These are phyloP conservation scores for Solanum medicagineum DNA, from an alignment of 257 asterid genomes.

Conservation along the genomic window DNA sequence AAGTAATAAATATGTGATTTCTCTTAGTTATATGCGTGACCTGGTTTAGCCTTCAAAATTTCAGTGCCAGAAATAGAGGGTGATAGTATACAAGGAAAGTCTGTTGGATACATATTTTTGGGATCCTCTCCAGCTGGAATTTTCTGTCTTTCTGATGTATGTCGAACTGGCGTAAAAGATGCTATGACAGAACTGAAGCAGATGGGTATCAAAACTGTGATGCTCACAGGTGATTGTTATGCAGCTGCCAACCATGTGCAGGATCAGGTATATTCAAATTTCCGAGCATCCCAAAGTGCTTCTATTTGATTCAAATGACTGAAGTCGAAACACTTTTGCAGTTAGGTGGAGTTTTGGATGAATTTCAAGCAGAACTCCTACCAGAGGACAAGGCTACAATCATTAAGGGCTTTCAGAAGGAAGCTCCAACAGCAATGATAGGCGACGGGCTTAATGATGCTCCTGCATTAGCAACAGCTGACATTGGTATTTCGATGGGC, in stretches of 20 bases:
- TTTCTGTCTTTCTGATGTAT: constrained; percentile 51
- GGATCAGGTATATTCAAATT: constrained; percentile 34
- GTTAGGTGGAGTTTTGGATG: constrained; percentile 51
- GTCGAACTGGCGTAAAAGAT: constrained; percentile 81
- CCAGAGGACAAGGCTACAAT: constrained; percentile 63
- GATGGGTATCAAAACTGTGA: constrained; percentile 56
- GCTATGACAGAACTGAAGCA: constrained; percentile 51
- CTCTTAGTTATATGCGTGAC: neutral
- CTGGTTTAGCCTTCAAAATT: neutral
- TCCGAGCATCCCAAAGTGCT: neutral
- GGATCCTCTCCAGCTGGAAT: constrained; percentile 49
- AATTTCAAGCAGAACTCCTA: constrained; percentile 52
- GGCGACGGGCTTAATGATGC: constrained; percentile 92
- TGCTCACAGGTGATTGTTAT: constrained; percentile 79
- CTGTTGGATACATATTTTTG: constrained; percentile 51
- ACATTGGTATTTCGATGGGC: constrained; percentile 87
- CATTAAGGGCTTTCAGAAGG: constrained; percentile 44
- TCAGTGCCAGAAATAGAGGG: constrained; percentile 56
- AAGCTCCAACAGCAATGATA: constrained; percentile 62
- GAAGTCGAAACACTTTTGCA: neutral
- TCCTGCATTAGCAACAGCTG: constrained; percentile 71
- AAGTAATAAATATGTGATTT: neutral
- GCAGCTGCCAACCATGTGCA: constrained; percentile 72
- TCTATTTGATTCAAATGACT: neutral
- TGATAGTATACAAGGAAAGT: constrained; percentile 37